phyloP scores from a whole-genome alignment of 768 basidiomycete genomes.

The Leccinum boreale region DNA sequence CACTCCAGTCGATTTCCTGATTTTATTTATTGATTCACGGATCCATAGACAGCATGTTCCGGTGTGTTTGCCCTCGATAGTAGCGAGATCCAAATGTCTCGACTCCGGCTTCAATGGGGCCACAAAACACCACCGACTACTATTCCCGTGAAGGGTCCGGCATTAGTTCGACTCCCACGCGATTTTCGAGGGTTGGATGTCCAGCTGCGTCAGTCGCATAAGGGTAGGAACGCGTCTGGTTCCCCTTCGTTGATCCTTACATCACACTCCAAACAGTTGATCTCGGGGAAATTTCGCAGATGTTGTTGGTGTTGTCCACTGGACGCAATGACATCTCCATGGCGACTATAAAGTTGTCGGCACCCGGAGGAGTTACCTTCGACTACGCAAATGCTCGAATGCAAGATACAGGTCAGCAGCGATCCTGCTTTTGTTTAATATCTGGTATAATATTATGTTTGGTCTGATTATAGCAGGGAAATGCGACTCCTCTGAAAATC shows the following conservation, averaged over 20 bases:
- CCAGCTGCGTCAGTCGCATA: constrained; percentile 53
- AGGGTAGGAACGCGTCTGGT: constrained; percentile 18
- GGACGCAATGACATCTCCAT: constrained; percentile 65
- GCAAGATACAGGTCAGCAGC: constrained; percentile 32
- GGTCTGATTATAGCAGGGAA: constrained; percentile 17
- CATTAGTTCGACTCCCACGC: constrained; percentile 58
- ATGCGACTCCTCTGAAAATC: constrained; percentile 40
- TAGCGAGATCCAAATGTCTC: constrained; percentile 63
- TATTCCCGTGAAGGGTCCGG: constrained; percentile 26
- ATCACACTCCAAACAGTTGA: constrained; percentile 45
- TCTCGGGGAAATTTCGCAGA: constrained; percentile 53
- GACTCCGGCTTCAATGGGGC: constrained; percentile 64
- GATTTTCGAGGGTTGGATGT: constrained; percentile 65
- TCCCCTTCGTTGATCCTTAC: constrained; percentile 16
- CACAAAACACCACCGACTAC: constrained; percentile 34
- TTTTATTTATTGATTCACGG: background rate
- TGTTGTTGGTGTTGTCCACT: constrained; percentile 57
- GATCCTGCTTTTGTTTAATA: constrained; percentile 8
- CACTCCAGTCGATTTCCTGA: background rate
- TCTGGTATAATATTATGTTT: constrained; percentile 2
- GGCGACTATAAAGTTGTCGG: constrained; percentile 51
- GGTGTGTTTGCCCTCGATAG: constrained; percentile 70
- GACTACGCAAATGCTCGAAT: constrained; percentile 40
- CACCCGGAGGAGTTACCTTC: constrained; percentile 53
- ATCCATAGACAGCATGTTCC: constrained; percentile 52